phyloP scores from a whole-genome alignment of 2,329 filamentous ascomycete species.

The Leptoxyphium fumago region DNA sequence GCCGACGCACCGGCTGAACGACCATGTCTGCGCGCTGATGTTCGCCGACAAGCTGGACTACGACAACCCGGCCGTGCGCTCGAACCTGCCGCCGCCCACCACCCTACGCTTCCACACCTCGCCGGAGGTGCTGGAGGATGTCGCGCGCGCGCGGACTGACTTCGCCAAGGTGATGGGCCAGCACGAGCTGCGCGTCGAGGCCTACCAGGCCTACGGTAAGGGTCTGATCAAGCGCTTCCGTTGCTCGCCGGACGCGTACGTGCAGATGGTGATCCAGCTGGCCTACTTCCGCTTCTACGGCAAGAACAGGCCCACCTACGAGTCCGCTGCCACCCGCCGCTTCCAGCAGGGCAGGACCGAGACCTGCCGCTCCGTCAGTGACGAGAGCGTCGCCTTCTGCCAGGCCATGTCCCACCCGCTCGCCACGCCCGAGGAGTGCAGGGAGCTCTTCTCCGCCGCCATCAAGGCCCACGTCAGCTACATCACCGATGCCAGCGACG shows the following conservation, averaged over 20 bases:
- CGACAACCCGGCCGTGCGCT: constrained; percentile 60
- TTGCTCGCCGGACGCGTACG: constrained; percentile 92
- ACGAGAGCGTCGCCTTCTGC: constrained; percentile 85
- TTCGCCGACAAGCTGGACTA: constrained; percentile 92
- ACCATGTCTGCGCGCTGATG: constrained; percentile 83
- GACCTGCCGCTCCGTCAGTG: constrained; percentile 82
- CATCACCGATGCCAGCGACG: constrained; percentile 76
- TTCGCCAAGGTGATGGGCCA: constrained; percentile 69
- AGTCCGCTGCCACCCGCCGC: constrained; percentile 83
- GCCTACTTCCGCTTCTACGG: constrained; percentile 99
- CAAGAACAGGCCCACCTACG: constrained; percentile 93
- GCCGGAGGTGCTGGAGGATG: constrained; percentile 57
- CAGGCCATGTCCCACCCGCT: constrained; percentile 62
- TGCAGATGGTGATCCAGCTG: constrained; percentile 96
- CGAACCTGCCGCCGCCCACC: constrained; percentile 67
- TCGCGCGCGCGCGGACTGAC: constrained; percentile 62
- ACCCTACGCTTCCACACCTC: constrained; percentile 66
- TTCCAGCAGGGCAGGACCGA: constrained; percentile 96
- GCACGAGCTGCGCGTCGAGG: constrained; percentile 85
- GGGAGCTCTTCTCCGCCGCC: constrained; percentile 68
- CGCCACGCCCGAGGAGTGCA: constrained; percentile 47
- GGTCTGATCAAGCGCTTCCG: constrained; percentile 99
- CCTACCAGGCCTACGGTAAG: constrained; percentile 96
- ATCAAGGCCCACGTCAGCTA: constrained; percentile 76
- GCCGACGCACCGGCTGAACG: constrained; percentile 89